Conservation (phyloP, 2,329 filamentous ascomycete species). For the Phaeosphaeria sp. region DNA sequence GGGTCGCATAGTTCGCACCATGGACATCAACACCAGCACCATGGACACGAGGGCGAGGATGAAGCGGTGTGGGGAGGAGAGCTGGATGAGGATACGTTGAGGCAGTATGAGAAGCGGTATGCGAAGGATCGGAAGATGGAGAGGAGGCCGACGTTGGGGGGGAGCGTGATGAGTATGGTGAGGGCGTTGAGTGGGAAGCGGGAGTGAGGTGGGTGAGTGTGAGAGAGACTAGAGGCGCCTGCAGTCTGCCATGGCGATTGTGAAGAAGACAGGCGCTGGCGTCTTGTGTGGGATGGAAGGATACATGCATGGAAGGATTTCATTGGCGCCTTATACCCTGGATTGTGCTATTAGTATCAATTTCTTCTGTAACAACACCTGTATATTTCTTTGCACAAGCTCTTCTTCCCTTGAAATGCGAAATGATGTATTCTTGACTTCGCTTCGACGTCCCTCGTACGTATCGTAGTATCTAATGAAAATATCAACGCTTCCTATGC, state of each 20-base stretch:
- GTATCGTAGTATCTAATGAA: neutral
- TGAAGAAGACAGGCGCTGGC: neutral
- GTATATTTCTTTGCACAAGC: neutral
- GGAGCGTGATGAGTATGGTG: constrained; percentile 28
- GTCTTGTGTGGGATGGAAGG: neutral
- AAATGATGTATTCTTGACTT: neutral
- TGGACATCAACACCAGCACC: constrained; percentile 9
- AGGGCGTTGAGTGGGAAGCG: constrained; percentile 14
- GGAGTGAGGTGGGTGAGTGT: constrained; percentile 6
- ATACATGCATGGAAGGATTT: neutral
- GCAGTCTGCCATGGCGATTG: neutral
- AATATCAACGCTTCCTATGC: neutral
- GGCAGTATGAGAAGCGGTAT: constrained; percentile 22
- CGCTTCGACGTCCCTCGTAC: neutral
- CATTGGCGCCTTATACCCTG: constrained; percentile 2
- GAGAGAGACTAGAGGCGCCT: too few species aligned
- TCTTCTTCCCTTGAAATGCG: neutral
- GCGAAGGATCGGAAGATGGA: constrained; percentile 25
- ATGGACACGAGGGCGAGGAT: constrained; percentile 15
- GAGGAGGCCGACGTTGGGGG: constrained; percentile 37
- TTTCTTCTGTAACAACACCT: neutral
- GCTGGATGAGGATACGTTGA: constrained; percentile 21
- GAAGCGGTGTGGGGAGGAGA: constrained; percentile 11
- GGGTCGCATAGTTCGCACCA: constrained; percentile 5
- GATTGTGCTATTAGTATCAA: neutral